These are phyloP conservation scores for Gloeopeniophorella convolvens DNA, from an alignment of 768 basidiomycete species.

Conservation along the genomic window DNA sequence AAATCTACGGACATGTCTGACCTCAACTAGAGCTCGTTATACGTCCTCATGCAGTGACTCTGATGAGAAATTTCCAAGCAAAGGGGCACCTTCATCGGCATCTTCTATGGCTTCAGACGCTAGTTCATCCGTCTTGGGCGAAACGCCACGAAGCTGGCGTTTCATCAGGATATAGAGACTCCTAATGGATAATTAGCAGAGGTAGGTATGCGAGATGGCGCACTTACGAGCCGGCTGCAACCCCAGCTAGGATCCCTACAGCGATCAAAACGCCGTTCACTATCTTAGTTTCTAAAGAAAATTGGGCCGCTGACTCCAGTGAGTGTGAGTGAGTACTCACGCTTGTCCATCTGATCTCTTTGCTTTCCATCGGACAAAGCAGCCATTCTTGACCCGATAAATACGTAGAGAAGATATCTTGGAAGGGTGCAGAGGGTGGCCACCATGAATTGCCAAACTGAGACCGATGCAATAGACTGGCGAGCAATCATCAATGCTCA, in stretches of 20 bases:
- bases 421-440: slow-evolving; percentile 71
- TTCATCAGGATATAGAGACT: slow-evolving; percentile 59
- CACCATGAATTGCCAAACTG: slow-evolving; percentile 65
- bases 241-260: slow-evolving; percentile 50
- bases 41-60: slow-evolving; percentile 22
- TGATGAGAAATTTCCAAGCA: slow-evolving; percentile 33
- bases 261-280: slow-evolving; percentile 55
- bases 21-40: not conserved
- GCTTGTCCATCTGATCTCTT: slow-evolving; percentile 67
- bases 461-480: slow-evolving; percentile 68
- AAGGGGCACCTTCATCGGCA: slow-evolving; percentile 52
- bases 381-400: slow-evolving; percentile 73
- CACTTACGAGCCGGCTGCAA: slow-evolving; percentile 62
- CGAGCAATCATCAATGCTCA: not conserved
- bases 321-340: slow-evolving; percentile 34
- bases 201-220: not conserved
- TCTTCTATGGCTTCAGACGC: slow-evolving; percentile 57
- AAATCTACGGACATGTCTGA: not conserved
- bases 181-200: slow-evolving; percentile 34
- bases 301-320: not conserved
- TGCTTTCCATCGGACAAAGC: slow-evolving; percentile 70
- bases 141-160: slow-evolving; percentile 42
- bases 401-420: slow-evolving; percentile 64
- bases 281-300: slow-evolving; percentile 49
- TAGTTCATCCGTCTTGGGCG: slow-evolving; percentile 44